Evolutionary conservation across 805 yeast species (phyloP), one percentile per base, ranked within the genome.

Genomic region (Phaffomyces antillensis): DNA sequence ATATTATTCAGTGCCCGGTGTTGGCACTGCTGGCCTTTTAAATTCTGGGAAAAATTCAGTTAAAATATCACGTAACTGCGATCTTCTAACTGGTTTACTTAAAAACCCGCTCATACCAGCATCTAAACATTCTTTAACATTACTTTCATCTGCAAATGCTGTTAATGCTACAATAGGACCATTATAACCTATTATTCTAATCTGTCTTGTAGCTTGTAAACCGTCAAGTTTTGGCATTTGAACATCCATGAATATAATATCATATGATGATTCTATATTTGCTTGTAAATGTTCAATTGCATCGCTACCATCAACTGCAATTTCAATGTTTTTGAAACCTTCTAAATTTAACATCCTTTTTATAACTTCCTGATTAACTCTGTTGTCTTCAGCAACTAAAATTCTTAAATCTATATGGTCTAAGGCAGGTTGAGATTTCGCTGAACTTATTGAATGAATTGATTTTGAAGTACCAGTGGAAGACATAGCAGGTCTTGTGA

Each of bases 161-260:
- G 98, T 90, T 44, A 91, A 73, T 0, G 97, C 98, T 34, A 91
- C 93, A 46, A 93, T 89, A 0, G 97, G 97, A 7, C 76, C 75
- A 1, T 60, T 59, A 57, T 76, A 86, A 6, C 73, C 67, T 48
- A 85, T 62, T 37, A 83, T 81, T 38, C 96, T 71, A 32, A 91
- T 83, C 56, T 75, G 71, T 49, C 70, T 77, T 0, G 98, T 89
- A 0, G 97, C 96, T 24, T 79, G 70, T 28, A 90, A 66, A 3
- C 99, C 99, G 61, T 91, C 97, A 52, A 89, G 72, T 55, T 79
- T 82, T 5, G 98, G 98, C 98, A 90, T 91, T 64, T 91, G 97
- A 42, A 91, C 95, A 63, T 91, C 99, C 99, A 91, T 91, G 59
- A 91, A 86, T 2, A 93, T 78, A 43, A 91, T 65, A 60, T 87